Conservation (phyloP, 495 filamentous ascomycete genomes). For the Penicillium ucsense region DNA sequence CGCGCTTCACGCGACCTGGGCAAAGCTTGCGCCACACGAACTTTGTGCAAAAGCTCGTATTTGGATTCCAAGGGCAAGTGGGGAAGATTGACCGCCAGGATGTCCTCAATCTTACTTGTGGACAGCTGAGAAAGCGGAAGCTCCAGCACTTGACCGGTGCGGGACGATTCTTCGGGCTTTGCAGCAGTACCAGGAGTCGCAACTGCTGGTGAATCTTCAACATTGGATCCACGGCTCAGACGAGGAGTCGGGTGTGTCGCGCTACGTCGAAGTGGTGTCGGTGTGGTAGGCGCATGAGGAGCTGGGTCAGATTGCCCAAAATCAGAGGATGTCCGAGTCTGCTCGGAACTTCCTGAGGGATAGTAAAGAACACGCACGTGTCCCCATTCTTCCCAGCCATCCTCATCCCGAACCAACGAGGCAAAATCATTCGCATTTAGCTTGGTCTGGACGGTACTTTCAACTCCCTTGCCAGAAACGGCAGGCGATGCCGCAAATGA, state of each 20-base stretch:
- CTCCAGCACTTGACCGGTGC: slow-evolving; percentile 56
- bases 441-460: slow-evolving; percentile 47
- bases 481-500: slow-evolving; percentile 35
- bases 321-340: slow-evolving; percentile 19
- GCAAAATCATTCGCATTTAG: slow-evolving; percentile 66
- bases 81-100: slow-evolving; percentile 52
- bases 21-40: slow-evolving; percentile 74
- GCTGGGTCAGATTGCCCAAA: slow-evolving; percentile 17
- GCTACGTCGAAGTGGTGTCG: slow-evolving; percentile 40
- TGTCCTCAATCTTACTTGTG: slow-evolving; percentile 51
- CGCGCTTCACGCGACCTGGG: slow-evolving; percentile 52
- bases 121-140: slow-evolving; percentile 56
- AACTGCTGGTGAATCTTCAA: slow-evolving; percentile 43
- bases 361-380: slow-evolving; percentile 59
- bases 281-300: slow-evolving; percentile 33
- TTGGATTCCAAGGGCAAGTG: slow-evolving; percentile 62
- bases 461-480: slow-evolving; percentile 59
- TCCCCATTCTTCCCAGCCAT: slow-evolving; percentile 59
- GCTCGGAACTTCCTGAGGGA: slow-evolving; percentile 25
- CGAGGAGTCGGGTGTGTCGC: slow-evolving; percentile 47
- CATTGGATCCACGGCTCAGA: slow-evolving; percentile 33
- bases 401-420: slow-evolving; percentile 50
- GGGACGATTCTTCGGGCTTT: slow-evolving; percentile 28
- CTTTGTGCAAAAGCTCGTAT: slow-evolving; percentile 78
- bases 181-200: slow-evolving; percentile 13